A percentile compares a stretch with the other conserved stretches of the same genome.
phyloP scores from a whole-genome alignment of 345 rosid genomes.

The Murraya paniculata region DNA sequence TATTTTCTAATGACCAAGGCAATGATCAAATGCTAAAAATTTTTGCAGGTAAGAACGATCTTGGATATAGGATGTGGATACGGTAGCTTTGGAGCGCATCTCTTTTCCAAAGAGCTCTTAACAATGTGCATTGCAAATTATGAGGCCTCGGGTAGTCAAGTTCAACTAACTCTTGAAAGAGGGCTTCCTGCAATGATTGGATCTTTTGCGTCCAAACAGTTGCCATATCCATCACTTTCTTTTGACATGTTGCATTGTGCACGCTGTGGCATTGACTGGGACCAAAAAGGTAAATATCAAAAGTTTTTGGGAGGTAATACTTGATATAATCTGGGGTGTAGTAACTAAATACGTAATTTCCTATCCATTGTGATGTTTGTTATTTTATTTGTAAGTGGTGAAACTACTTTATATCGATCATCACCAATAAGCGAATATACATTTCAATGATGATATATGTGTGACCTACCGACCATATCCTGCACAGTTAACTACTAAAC shows the following conservation, averaged over 20 bases:
- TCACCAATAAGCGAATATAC: background rate
- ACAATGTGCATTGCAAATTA: conserved; percentile 96
- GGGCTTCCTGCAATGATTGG: conserved; percentile 98
- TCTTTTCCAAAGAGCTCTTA: conserved; percentile 67
- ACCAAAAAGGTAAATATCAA: conserved; percentile 69
- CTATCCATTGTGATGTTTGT: background rate
- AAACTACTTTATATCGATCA: background rate
- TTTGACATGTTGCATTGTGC: conserved; percentile 99
- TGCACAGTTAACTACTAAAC: too few species aligned
- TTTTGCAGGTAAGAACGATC: conserved; percentile 82
- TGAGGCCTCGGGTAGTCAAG: conserved; percentile 97
- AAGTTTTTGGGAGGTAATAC: background rate
- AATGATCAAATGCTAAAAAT: background rate
- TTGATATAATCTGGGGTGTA: background rate
- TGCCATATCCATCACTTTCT: conserved; percentile 96
- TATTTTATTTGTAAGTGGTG: background rate
- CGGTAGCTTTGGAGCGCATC: conserved; percentile 99
- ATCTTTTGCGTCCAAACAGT: conserved; percentile 69
- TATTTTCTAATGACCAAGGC: background rate
- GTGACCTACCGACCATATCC: too few species aligned
- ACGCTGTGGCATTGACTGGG: conserved; percentile 93
- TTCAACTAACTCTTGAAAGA: conserved; percentile 94
- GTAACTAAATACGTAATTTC: background rate
- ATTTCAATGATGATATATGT: background rate
- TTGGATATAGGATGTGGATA: conserved; percentile 99